A percentile compares a stretch with the other conserved stretches of the same genome.
These are phyloP conservation scores for Naematelia encephala DNA, from an alignment of 768 basidiomycete species.

Conservation along the genomic window DNA sequence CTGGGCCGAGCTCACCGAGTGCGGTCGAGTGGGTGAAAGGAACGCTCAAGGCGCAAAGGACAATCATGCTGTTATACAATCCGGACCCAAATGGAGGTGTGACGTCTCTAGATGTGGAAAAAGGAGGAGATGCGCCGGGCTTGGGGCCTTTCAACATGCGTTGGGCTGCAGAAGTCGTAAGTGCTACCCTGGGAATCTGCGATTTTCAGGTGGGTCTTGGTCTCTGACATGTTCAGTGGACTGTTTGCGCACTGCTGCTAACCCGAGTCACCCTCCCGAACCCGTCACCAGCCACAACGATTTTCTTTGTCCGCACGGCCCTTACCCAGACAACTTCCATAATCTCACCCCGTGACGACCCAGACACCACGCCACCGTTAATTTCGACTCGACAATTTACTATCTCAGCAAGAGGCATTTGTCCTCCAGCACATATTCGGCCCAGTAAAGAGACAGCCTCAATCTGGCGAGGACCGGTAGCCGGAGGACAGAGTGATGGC, in stretches of 20 bases:
- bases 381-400: slow-evolving; percentile 11
- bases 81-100: slow-evolving; percentile 18
- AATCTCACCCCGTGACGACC: slow-evolving; percentile 27
- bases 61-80: slow-evolving; percentile 23
- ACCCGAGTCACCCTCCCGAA: slow-evolving; percentile 19
- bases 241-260: slow-evolving; percentile 25
- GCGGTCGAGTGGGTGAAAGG: slow-evolving; percentile 26
- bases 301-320: slow-evolving; percentile 28
- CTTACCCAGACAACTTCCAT: slow-evolving; percentile 29
- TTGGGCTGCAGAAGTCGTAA: slow-evolving; percentile 24
- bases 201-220: neutral
- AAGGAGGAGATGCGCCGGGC: slow-evolving; percentile 13
- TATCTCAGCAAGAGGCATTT: slow-evolving; percentile 11
- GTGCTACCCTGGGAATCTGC: neutral
- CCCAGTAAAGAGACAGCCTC: slow-evolving; percentile 9
- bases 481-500: slow-evolving; percentile 6
- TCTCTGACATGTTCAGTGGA: slow-evolving; percentile 19
- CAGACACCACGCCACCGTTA: neutral
- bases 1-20: slow-evolving; percentile 9
- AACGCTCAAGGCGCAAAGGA: slow-evolving; percentile 1
- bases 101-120: slow-evolving; percentile 22
- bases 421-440: neutral
- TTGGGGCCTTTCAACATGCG: slow-evolving; percentile 18
- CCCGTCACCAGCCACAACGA: slow-evolving; percentile 26
- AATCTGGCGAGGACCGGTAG: slow-evolving; percentile 21